Base-by-base conservation (phyloP, 345 rosid genomes). In the Dipteronia sinensis region DNA sequence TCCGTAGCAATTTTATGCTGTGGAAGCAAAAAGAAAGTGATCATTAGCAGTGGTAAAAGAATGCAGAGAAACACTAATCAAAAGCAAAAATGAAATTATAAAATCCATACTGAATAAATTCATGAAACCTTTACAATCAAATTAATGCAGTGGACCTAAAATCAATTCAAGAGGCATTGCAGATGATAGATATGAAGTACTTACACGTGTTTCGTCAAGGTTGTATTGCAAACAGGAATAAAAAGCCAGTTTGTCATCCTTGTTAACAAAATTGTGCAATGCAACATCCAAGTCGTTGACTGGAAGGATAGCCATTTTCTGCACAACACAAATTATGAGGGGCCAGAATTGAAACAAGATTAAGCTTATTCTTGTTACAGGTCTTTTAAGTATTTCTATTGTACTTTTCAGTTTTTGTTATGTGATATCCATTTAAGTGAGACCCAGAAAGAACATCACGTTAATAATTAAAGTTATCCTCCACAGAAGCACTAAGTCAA, bases 301-400 rank as follows among this genome's bases (percentile, higher is more conserved):
- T 1, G 99, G 97, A 83, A 94, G 97, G 82, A 94, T 86, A 89
- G 94, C 99, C 99, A 96, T 96, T 88, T 94, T 96, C 99, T 95
- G 93, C 88, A 76, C 56, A 73, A 82, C 16, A 86, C 65, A 67
- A 22, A 55, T 78, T 25, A 80, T 42, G 59, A 78, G 78, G 46
- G 71, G 56, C 42, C 23, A 66, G 64, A 56, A 69, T 69, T 63
- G 73, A 66, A 76, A 56, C 23, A 69, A 55, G 4, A 6, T 7
- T 15, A 58, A 63, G 44, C 53, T 29, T 38, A 53, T 46, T 25
- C 40, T 47, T 25, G 49, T 63, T 47, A 34, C 53, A 55, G 49
- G 44, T 67, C 31, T 65, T 22, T 19, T 22, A 66, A 75, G 49
- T 31, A 63, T 58, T 63, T 69, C 34, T 9, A 44, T 49, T 13